Conservation (phyloP, 306 rosid species). For the Fragaria nilgerrensis region DNA sequence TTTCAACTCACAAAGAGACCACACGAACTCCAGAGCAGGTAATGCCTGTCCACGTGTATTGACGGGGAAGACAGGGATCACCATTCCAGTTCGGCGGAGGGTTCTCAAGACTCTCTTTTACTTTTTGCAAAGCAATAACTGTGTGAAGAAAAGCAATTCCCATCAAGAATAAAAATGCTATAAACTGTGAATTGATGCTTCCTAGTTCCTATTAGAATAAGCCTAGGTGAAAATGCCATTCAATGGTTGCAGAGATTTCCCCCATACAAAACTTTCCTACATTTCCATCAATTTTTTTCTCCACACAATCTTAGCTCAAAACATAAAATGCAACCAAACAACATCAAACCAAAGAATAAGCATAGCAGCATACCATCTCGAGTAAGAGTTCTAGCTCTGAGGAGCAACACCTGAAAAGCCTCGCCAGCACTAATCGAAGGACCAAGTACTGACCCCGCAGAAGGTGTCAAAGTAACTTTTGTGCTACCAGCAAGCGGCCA, state of each 20-base stretch:
- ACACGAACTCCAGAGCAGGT: conserved; percentile 74
- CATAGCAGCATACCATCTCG: conserved; percentile 61
- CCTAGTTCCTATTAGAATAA: neutral
- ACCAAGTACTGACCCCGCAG: conserved; percentile 50
- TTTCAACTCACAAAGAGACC: conserved; percentile 62
- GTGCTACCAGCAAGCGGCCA: conserved; percentile 87
- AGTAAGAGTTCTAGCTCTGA: conserved; percentile 68
- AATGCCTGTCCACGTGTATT: conserved; percentile 88
- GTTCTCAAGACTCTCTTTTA: conserved; percentile 54
- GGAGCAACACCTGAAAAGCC: conserved; percentile 52
- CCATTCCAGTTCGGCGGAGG: conserved; percentile 85
- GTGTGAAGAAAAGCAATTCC: conserved; percentile 28
- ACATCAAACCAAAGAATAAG: neutral
- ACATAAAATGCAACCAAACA: neutral
- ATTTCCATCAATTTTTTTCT: neutral
- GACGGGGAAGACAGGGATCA: conserved; percentile 79
- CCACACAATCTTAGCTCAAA: neutral
- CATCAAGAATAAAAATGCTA: neutral
- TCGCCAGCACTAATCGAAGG: conserved; percentile 86
- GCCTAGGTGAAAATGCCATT: neutral
- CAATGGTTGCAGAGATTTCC: neutral
- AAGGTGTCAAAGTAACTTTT: conserved; percentile 58
- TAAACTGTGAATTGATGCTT: neutral
- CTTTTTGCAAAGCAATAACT: conserved; percentile 60
- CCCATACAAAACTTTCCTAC: neutral